Base-by-base conservation (phyloP, 768 basidiomycete species). In the Phlebiopsis flavidoalba region DNA sequence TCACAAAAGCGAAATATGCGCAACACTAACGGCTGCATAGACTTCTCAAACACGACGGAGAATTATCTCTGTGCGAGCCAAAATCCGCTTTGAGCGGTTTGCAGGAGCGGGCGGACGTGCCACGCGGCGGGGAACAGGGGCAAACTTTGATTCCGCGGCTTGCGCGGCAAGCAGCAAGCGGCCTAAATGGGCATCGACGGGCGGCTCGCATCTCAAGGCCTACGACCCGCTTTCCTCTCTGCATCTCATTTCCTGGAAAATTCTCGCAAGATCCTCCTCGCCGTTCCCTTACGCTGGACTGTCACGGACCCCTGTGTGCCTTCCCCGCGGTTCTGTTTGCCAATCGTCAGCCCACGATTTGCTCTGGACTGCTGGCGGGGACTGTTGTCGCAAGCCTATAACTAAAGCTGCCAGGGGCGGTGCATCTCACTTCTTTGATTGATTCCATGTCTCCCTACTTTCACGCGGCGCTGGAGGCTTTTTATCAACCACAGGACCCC, bases 391-490 rank as follows among this genome's bases (percentile, higher is more conserved):
- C 52, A 53, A n/a, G 52, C 52, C 26, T 53, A 19, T 17, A 21
- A 17, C 52, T 36, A 11, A 8, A 43, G 54, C 37, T 45, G 35
- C 54, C 54, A 55, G 54, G 54, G 60, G 60, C 60, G 45, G 60
- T 56, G 60, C 53, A 33, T 50, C 54, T 35, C 46, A 52, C 50
- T 45, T 61, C 46, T 37, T 50, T 61, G 60, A 61, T 61, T 61
- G 60, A 61, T 61, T 31, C 60, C 33, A 61, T 61, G 60, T 47
- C 55, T 43, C 43, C n/a, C 14, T 58, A 21, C 45, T 33, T 15
- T 51, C 55, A 55, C n/a, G n/a, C n/a, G n/a, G 60, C 56, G 60
- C 60, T 58, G 60, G 54, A 46, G 51, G 17, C 21, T 10, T 24
- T n/a, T 8, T 48, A 45, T 43, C 33, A 12, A 36, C 37, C 17